Evolutionary conservation across 805 yeast genomes (phyloP).

Genomic region (Lipomyces yamanashiensis): DNA sequence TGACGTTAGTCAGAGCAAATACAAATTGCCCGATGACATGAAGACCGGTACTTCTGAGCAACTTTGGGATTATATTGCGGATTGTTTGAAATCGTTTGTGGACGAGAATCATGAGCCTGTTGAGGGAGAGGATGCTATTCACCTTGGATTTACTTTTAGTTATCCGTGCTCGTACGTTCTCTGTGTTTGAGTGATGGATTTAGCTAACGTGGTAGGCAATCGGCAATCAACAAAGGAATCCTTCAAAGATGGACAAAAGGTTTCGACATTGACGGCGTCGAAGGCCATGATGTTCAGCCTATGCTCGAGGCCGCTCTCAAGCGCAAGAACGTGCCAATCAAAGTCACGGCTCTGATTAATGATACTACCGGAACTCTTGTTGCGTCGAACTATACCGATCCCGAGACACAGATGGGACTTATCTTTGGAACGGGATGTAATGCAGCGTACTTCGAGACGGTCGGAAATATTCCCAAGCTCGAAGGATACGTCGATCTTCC

Average conservation of each 20-base stretch:
- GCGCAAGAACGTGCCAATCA: slow-evolving; percentile 70
- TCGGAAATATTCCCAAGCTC: slow-evolving; percentile 76
- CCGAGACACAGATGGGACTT: slow-evolving; percentile 88
- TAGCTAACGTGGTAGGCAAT: slow-evolving; percentile 51
- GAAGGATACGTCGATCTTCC: slow-evolving; percentile 73
- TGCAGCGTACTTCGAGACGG: slow-evolving; percentile 71
- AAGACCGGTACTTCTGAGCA: slow-evolving; percentile 78
- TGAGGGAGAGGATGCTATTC: slow-evolving; percentile 51
- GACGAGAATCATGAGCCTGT: slow-evolving; percentile 62
- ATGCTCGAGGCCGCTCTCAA: slow-evolving; percentile 79
- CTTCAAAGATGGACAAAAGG: slow-evolving; percentile 98
- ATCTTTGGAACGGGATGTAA: slow-evolving; percentile 98
- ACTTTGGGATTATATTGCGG: slow-evolving; percentile 86
- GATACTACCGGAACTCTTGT: slow-evolving; percentile 97
- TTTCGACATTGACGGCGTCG: slow-evolving; percentile 89
- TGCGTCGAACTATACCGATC: slow-evolving; percentile 91
- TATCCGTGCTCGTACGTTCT: slow-evolving; percentile 59
- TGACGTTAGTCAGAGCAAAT: slow-evolving; percentile 85
- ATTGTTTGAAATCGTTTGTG: slow-evolving; percentile 72
- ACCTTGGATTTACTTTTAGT: slow-evolving; percentile 93
- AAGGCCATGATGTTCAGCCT: slow-evolving; percentile 92
- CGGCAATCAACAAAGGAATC: slow-evolving; percentile 80
- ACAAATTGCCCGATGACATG: slow-evolving; percentile 65
- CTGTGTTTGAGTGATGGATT: neutral
- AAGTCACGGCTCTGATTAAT: slow-evolving; percentile 89